Base-by-base conservation (phyloP, 1,284 basidiomycete species). In the Malassezia furfur region DNA sequence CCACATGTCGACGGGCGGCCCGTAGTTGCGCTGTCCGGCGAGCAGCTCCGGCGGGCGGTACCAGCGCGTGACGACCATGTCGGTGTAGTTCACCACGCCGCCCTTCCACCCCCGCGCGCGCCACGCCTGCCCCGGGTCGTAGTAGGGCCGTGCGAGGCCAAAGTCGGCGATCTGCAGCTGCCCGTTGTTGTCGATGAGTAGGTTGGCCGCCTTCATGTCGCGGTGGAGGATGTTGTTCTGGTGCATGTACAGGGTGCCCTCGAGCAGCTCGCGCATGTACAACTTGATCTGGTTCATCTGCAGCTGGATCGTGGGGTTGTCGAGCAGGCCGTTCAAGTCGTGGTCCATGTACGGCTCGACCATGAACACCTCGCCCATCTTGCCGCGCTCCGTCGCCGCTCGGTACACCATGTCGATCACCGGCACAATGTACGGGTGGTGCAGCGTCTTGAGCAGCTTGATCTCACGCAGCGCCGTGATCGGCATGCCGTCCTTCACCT, bases 331-430 rank as follows among this genome's bases (percentile, higher is more conserved):
- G 11, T 91, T 91, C 22, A 99, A 82, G 77, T 99, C 93, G 72
- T 99, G 94, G 68, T 96, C 93, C 91, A 96, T 96, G 77, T 94
- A 98, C 0, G 93, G 93, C 72, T 96, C 96, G 32, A 96, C 91
- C 91, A 98, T 96, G 77, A 88, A 96, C 17, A 81, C 78, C 48
- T 79, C 79, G 46, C 90, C 80, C 41, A 85, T 82, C 55, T 66
- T 63, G 44, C 69, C 65, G 12, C 66, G 47, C 48, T 68, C 66
- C 19, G 56, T 50, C 1, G 60, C 49, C 1, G 67, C 64, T 5
- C 59, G 56, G 32, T 79, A 79, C 1, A 96, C 90, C 85, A 98
- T 94, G 75, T 96, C 91, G 52, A 91, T 76, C 41, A 96, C 84
- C 25, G 89, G 81, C 2, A 98, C 85, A 50, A 98, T 83, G 66